These are phyloP conservation scores for Cichorium intybus DNA, from an alignment of 140 eudicot species.

Conservation along the genomic window DNA sequence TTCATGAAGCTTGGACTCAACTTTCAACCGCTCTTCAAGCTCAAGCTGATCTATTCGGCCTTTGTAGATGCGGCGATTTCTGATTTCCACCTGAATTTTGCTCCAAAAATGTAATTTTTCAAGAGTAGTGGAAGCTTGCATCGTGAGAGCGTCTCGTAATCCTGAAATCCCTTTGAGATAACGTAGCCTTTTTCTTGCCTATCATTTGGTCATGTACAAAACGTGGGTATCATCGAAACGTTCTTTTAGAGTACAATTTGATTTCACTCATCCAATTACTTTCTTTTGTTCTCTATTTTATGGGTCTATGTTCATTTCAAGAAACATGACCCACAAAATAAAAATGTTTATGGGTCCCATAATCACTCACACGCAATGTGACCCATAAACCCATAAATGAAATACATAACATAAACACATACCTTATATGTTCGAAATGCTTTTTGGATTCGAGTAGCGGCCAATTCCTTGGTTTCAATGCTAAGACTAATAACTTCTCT, in stretches of 20 bases:
- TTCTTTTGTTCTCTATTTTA: neutral
- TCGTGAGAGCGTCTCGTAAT: constrained; percentile 26
- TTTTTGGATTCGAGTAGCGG: constrained; percentile 39
- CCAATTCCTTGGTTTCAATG: constrained; percentile 15
- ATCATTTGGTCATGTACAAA: constrained; percentile 7
- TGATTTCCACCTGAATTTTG: constrained; percentile 38
- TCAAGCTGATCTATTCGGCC: constrained; percentile 30
- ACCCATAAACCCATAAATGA: neutral
- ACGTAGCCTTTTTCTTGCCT: constrained; percentile 37
- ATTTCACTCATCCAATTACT: neutral
- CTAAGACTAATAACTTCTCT: neutral
- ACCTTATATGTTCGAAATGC: constrained; percentile 48
- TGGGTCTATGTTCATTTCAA: neutral
- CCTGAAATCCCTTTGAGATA: constrained; percentile 21
- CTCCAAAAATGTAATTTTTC: constrained; percentile 42
- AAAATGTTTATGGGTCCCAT: neutral
- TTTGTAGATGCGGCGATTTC: constrained; percentile 33
- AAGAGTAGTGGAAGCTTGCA: constrained; percentile 31
- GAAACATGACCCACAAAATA: neutral
- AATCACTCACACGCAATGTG: neutral
- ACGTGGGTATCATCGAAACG: neutral
- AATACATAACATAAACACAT: constrained; percentile 1
- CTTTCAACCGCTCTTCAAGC: constrained; percentile 29
- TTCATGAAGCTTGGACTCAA: constrained; percentile 38
- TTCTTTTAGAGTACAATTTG: constrained; percentile 1